Evolutionary conservation across 192 early-diverging fungal genomes (phyloP).

Genomic region (Podila epigama): DNA sequence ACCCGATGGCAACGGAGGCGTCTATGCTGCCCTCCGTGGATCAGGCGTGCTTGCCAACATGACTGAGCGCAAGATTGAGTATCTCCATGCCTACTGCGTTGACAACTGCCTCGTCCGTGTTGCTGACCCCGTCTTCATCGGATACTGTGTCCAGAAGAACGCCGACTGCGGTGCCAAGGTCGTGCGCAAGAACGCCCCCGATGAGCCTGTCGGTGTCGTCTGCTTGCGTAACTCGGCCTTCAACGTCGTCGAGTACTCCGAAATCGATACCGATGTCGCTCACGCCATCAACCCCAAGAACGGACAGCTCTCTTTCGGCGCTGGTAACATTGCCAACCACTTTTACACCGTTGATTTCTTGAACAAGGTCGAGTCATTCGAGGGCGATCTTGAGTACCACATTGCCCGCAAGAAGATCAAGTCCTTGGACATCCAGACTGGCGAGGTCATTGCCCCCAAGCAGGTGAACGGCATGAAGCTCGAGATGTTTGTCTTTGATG

Average conservation of each 20-base stretch:
- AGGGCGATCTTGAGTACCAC: slow-evolving; percentile 91
- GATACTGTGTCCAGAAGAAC: slow-evolving; percentile 87
- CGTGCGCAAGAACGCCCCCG: slow-evolving; percentile 85
- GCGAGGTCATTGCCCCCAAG: slow-evolving; percentile 72
- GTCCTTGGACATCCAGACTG: slow-evolving; percentile 78
- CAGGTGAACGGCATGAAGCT: slow-evolving; percentile 97
- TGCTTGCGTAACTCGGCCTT: slow-evolving; percentile 86
- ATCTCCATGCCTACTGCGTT: slow-evolving; percentile 95
- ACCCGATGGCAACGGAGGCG: slow-evolving; percentile 93
- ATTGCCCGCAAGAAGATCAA: slow-evolving; percentile 99
- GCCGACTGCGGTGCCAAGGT: slow-evolving; percentile 96
- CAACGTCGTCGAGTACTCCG: slow-evolving; percentile 96
- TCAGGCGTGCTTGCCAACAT: slow-evolving; percentile 86
- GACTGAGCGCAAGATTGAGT: slow-evolving; percentile 82
- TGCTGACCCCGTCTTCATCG: slow-evolving; percentile 97
- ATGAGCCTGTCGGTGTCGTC: slow-evolving; percentile 96
- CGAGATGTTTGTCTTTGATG: slow-evolving; percentile 99
- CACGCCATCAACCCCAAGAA: slow-evolving; percentile 66
- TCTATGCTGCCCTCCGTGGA: slow-evolving; percentile 90
- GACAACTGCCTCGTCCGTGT: slow-evolving; percentile 98
- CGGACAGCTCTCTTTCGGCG: slow-evolving; percentile 83
- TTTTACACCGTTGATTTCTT: slow-evolving; percentile 96
- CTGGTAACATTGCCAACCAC: slow-evolving; percentile 99
- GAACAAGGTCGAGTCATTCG: slow-evolving; percentile 83
- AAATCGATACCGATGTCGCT: slow-evolving; percentile 83